These are phyloP conservation scores for Mycena vitilis DNA, from an alignment of 768 basidiomycete species.

Conservation along the genomic window DNA sequence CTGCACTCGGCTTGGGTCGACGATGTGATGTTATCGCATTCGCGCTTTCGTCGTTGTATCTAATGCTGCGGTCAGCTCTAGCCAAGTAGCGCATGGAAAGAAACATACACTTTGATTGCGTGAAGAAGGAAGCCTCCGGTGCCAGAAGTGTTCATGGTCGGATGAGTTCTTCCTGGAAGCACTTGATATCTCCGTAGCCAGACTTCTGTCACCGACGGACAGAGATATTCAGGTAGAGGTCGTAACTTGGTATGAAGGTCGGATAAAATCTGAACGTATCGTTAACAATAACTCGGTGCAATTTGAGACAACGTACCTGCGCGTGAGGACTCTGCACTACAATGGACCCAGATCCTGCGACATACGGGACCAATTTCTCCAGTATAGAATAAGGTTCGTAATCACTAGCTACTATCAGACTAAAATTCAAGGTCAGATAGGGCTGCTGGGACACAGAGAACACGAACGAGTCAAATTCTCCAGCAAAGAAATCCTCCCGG, in stretches of 20 bases:
- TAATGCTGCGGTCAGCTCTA: constrained; percentile 17
- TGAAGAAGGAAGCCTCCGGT: constrained; percentile 91
- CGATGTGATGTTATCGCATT: constrained; percentile 64
- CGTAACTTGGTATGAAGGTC: constrained; percentile 82
- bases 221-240: constrained; percentile 73
- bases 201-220: constrained; percentile 83
- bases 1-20: constrained; percentile 37
- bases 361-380: constrained; percentile 76
- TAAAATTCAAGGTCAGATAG: constrained; percentile 42
- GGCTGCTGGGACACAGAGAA: neutral
- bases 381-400: constrained; percentile 89
- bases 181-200: constrained; percentile 95
- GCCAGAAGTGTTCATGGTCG: constrained; percentile 90
- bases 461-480: constrained; percentile 89
- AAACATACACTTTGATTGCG: constrained; percentile 81
- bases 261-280: constrained; percentile 68
- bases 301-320: constrained; percentile 63
- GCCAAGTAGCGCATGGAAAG: neutral
- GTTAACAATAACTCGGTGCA: constrained; percentile 5
- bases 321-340: constrained; percentile 88
- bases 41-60: constrained; percentile 71
- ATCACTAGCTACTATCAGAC: constrained; percentile 83
- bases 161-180: constrained; percentile 96
- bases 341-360: constrained; percentile 88
- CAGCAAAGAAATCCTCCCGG: constrained; percentile 85